These are phyloP conservation scores for Amphichorda felina DNA, from an alignment of 2,329 filamentous ascomycete species.

Conservation along the genomic window DNA sequence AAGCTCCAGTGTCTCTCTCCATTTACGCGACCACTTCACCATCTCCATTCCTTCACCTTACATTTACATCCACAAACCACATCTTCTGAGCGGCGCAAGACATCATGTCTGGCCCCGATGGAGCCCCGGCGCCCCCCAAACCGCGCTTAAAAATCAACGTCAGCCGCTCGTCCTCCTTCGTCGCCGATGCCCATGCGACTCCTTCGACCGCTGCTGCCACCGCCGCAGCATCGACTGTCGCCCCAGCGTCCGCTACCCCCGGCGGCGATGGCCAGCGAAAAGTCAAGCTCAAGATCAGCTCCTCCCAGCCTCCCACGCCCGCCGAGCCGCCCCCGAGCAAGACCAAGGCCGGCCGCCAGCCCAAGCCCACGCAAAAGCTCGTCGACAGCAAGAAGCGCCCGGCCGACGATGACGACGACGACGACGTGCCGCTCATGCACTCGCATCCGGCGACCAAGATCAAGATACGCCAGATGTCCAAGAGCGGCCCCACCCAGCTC, in stretches of 20 bases:
- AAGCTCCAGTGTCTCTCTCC: no score
- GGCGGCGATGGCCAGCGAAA: conserved; percentile 19
- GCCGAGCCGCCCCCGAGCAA: conserved; percentile 19
- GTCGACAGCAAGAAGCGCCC: conserved; percentile 48
- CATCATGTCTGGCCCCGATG: conserved; percentile 16
- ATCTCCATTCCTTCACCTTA: no score
- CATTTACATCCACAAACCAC: background rate
- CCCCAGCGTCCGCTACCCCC: background rate
- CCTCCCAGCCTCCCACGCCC: conserved; percentile 15
- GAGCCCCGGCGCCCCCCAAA: conserved; percentile 16
- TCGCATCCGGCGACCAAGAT: no score
- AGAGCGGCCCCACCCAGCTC: conserved; percentile 19
- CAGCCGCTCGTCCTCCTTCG: conserved; percentile 21
- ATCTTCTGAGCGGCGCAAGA: background rate
- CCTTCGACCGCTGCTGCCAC: conserved; percentile 3
- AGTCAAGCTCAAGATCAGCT: conserved; percentile 28
- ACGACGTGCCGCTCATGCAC: conserved; percentile 28
- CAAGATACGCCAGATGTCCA: conserved; percentile 32
- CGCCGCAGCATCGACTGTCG: conserved; percentile 7
- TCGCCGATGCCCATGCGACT: conserved; percentile 10
- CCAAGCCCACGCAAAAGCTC: conserved; percentile 47
- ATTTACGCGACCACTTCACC: no score
- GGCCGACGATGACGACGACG: conserved; percentile 42
- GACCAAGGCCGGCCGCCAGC: conserved; percentile 47
- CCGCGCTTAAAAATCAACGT: conserved; percentile 27